Conservation (phyloP, 768 basidiomycete species). For the Suillus occidentalis region DNA sequence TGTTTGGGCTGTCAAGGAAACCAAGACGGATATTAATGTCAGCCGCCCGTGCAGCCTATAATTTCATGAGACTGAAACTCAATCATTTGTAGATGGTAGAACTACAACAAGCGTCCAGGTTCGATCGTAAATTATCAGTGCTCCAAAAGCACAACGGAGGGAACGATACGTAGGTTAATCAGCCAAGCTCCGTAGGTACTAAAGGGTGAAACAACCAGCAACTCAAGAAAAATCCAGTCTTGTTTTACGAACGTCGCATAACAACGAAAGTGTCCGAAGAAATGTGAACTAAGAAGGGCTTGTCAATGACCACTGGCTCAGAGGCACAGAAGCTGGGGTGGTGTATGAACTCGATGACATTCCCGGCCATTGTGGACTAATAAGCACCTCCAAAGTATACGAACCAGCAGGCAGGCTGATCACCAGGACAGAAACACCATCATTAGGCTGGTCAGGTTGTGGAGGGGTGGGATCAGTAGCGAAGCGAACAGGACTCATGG, state of each 20-base stretch:
- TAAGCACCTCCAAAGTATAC: conserved; percentile 79
- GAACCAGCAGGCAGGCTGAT: conserved; percentile 67
- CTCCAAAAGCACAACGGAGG: neutral
- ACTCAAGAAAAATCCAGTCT: conserved; percentile 2
- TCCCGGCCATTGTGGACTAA: conserved; percentile 91
- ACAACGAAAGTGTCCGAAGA: conserved; percentile 6
- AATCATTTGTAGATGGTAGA: neutral
- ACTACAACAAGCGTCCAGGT: conserved; percentile 1
- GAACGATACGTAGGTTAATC: conserved; percentile 2
- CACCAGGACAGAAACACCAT: conserved; percentile 74
- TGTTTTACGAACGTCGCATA: neutral
- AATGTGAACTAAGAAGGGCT: conserved; percentile 53
- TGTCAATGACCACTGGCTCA: conserved; percentile 74
- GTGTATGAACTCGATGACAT: conserved; percentile 59
- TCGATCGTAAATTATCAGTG: neutral
- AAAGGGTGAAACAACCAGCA: neutral
- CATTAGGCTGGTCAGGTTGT: conserved; percentile 71
- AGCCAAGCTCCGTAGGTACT: conserved; percentile 5
- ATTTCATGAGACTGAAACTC: neutral
- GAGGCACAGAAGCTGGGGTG: conserved; percentile 67
- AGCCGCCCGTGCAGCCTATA: neutral
- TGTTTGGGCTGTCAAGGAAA: neutral
- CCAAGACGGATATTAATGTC: neutral
- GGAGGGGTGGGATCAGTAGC: conserved; percentile 64
- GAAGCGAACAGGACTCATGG: conserved; percentile 54